These are phyloP conservation scores for Podochytrium sp. DNA, from an alignment of 192 early-diverging fungal species.

Conservation along the genomic window DNA sequence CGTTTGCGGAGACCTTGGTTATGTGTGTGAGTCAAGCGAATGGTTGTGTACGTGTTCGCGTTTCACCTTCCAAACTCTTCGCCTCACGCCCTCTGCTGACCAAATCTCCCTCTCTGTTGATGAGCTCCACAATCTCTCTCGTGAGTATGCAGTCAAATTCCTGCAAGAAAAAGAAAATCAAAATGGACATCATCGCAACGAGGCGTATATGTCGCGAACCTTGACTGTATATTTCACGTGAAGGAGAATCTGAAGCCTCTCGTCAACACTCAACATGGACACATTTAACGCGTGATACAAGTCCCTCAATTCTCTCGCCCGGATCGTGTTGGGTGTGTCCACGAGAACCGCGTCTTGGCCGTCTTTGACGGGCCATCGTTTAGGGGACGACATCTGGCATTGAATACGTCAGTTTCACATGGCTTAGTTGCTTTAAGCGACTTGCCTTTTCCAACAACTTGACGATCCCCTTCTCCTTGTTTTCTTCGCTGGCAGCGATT, in stretches of 20 bases:
- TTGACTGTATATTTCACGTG: conserved; percentile 70
- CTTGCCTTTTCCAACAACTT: conserved; percentile 52
- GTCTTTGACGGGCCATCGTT: conserved; percentile 38
- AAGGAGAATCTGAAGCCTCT: conserved; percentile 60
- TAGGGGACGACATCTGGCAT: conserved; percentile 41
- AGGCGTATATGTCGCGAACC: conserved; percentile 20
- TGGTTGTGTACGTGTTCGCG: not conserved
- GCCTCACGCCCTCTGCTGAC: conserved; percentile 56
- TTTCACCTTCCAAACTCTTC: conserved; percentile 56
- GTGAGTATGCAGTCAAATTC: conserved; percentile 67
- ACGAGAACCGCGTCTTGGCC: conserved; percentile 36
- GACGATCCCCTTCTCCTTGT: conserved; percentile 48
- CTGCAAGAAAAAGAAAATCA: too few species aligned
- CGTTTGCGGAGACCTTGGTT: conserved; percentile 54
- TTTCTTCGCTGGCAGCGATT: conserved; percentile 58
- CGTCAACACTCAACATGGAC: conserved; percentile 55
- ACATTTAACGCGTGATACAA: conserved; percentile 61
- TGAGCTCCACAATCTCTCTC: conserved; percentile 62
- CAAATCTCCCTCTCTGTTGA: conserved; percentile 64
- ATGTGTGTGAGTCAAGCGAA: not conserved
- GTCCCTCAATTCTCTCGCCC: conserved; percentile 62
- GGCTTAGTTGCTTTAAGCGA: not conserved
- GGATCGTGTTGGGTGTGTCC: conserved; percentile 62
- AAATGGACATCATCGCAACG: too few species aligned
- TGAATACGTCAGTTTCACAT: not conserved